Evolutionary conservation across 2,329 filamentous ascomycete species (phyloP).

Genomic region (Niveomyces coronatus): DNA sequence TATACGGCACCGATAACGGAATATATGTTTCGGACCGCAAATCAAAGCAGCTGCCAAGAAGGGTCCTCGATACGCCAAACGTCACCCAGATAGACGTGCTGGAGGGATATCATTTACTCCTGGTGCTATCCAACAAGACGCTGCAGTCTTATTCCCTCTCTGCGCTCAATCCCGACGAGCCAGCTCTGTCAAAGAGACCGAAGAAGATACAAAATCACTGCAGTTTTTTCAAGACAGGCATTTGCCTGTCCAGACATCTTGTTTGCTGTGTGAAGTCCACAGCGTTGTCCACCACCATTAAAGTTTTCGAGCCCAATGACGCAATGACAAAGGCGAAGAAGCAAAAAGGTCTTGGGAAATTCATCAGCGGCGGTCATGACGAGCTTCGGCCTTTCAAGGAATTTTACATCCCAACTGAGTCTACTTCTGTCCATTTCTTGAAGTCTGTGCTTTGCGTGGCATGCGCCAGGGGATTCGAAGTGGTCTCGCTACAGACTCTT

Average conservation of each 20-base stretch:
- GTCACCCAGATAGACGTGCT: conserved; percentile 95
- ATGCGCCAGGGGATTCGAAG: conserved; percentile 90
- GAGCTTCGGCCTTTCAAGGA: conserved; percentile 96
- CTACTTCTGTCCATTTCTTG: conserved; percentile 95
- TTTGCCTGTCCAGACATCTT: conserved; percentile 85
- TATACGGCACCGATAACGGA: conserved; percentile 89
- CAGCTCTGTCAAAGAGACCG: conserved; percentile 68
- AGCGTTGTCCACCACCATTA: conserved; percentile 88
- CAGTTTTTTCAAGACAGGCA: conserved; percentile 96
- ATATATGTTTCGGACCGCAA: conserved; percentile 89
- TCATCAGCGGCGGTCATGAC: conserved; percentile 88
- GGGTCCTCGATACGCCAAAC: conserved; percentile 74
- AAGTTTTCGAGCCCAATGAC: conserved; percentile 98
- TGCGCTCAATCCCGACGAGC: conserved; percentile 76
- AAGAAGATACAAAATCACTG: conserved; percentile 97
- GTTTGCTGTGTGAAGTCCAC: conserved; percentile 96
- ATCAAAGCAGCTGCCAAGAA: conserved; percentile 73
- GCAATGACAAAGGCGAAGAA: conserved; percentile 89
- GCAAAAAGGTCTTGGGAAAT: conserved; percentile 89
- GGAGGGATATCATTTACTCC: conserved; percentile 84
- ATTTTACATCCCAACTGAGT: conserved; percentile 97
- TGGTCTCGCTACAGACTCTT: conserved; percentile 92
- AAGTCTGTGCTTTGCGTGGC: conserved; percentile 95
- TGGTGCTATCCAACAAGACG: conserved; percentile 89
- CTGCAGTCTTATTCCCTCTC: conserved; percentile 82